Evolutionary conservation across 371 early-diverging fungal genomes (phyloP), one percentile per base, ranked within the genome.

Genomic region (Mucor lusitanicus): DNA sequence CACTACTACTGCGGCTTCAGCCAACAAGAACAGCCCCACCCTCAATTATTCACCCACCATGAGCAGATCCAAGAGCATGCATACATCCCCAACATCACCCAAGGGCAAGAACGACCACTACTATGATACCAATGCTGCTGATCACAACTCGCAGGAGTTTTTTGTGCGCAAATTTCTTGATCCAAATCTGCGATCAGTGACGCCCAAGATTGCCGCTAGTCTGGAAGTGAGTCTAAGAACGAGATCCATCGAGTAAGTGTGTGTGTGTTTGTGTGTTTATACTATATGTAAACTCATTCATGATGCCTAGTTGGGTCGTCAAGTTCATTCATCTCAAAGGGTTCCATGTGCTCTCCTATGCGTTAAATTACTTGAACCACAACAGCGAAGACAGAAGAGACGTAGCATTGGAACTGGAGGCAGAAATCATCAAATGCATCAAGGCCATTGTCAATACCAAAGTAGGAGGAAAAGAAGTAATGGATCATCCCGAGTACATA

Each of bases 401-500:
- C 23, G 73, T 76, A 19, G 89, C 88, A 61, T 69, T 90, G 6
- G 84, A 88, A 48, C 78, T 91, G 66, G 94, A 94, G 71, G 71
- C 86, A 35, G 93, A 90, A 73, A 87, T 92, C 54, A 83, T 90
- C 19, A 88, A 88, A 68, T 91, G 92, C 70, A 82, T 92, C 59
- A 92, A 92, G 63, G 83, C 88, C 0, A 70, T 92, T n/a, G 79
- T 91, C 33, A 91, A 91, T 63, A 85, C 87, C 60, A 84, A 77
- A 62, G 80, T 73, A 69, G 63, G 76, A 23, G 88, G 85, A 3
- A 84, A 85, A 63, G 93, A 92, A 69, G 90, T 87, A 13, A 76
- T 93, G 67, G 74, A 82, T 37, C 78, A 87, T 61, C 85, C 90
- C 4, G 73, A 80, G 17, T 88, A 87, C 57, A 87, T 92, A n/a